These are phyloP conservation scores for Mallotus japonicus DNA, from an alignment of 441 rosid species.

Conservation along the genomic window DNA sequence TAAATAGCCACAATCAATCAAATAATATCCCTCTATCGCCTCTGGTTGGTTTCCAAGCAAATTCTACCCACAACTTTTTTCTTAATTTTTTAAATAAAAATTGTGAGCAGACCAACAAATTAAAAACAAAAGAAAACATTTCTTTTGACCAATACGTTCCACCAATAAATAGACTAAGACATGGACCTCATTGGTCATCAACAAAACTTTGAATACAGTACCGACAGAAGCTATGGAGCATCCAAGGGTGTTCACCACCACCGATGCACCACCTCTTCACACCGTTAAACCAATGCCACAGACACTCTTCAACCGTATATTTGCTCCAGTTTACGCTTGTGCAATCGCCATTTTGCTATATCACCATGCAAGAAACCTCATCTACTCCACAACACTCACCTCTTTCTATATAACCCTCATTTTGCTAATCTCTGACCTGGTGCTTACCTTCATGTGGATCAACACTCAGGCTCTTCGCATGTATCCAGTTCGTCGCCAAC, in stretches of 20 bases:
- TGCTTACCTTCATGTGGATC: constrained; percentile 70
- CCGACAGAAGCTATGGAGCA: neutral
- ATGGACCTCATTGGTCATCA: neutral
- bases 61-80: no score
- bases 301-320: constrained; percentile 39
- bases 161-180: no score
- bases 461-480: constrained; percentile 34
- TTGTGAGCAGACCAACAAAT: no score
- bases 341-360: constrained; percentile 51
- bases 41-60: no score
- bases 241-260: neutral
- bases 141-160: no score
- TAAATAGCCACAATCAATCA: no score
- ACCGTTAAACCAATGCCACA: constrained; percentile 39
- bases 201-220: neutral
- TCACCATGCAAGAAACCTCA: constrained; percentile 42
- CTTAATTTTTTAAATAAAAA: no score
- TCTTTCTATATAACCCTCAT: constrained; percentile 25
- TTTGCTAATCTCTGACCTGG: constrained; percentile 47
- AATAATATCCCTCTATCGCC: no score
- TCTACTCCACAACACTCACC: constrained; percentile 21
- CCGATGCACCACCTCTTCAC: constrained; percentile 35
- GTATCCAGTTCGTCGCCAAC: constrained; percentile 38
- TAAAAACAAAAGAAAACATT: no score
- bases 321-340: constrained; percentile 41